Evolutionary conservation across 805 yeast genomes (phyloP).

Genomic region (Yarrowia yakushimensis): DNA sequence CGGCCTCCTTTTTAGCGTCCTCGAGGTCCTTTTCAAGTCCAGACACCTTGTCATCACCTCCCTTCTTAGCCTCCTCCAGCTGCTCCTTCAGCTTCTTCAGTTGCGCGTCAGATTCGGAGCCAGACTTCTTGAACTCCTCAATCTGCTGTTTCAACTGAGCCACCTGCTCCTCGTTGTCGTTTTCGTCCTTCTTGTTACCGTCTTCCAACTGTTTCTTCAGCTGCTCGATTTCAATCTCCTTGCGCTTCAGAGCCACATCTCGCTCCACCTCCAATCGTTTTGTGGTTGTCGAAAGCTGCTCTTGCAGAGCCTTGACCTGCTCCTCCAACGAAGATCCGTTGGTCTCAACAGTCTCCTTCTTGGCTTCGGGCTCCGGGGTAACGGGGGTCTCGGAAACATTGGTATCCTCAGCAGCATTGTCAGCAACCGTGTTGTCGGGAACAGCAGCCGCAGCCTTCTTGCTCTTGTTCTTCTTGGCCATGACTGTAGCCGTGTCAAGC

Average conservation of each 20-base stretch:
- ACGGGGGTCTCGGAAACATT: background rate
- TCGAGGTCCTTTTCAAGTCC: background rate
- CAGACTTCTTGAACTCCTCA: background rate
- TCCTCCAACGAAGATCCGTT: background rate
- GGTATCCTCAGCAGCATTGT: conserved; percentile 49
- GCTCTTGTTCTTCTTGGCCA: conserved; percentile 26
- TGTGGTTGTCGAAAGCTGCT: background rate
- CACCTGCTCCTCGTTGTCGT: background rate
- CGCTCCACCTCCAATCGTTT: conserved; percentile 9
- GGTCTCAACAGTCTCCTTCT: background rate
- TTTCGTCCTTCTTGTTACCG: background rate
- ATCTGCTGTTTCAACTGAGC: background rate
- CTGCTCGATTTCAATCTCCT: background rate
- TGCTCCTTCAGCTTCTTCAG: background rate
- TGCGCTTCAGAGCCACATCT: conserved; percentile 3
- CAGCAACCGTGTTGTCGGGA: conserved; percentile 45
- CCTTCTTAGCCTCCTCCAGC: background rate
- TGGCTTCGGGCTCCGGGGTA: background rate
- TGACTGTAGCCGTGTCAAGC: background rate
- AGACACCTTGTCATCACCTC: background rate
- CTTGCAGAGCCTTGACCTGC: background rate
- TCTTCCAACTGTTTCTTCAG: background rate
- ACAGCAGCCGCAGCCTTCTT: conserved; percentile 1
- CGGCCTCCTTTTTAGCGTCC: background rate
- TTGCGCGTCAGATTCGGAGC: background rate